Conservation (phyloP, 192 early-diverging fungal species). For the Backusella tarrabulga region DNA sequence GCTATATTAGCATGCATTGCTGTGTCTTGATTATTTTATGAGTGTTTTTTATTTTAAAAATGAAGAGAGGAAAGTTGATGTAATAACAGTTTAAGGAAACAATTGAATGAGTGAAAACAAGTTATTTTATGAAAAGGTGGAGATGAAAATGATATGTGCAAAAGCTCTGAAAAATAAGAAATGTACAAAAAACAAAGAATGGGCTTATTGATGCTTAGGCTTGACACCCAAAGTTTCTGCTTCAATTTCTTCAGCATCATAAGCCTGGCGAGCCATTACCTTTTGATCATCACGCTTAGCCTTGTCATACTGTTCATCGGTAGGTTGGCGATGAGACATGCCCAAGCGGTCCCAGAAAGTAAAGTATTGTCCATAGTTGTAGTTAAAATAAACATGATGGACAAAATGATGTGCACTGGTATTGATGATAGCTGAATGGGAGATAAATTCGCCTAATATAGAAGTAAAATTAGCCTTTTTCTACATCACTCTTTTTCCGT, state of each 20-base stretch:
- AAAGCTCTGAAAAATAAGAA: background rate
- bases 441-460: constrained; percentile 64
- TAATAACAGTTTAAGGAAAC: too few relatives aligned
- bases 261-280: constrained; percentile 64
- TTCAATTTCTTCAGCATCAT: constrained; percentile 58
- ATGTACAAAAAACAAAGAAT: background rate
- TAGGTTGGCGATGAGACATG: constrained; percentile 68
- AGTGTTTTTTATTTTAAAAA: too few relatives aligned
- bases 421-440: constrained; percentile 71
- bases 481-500: background rate
- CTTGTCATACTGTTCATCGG: constrained; percentile 62
- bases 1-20: too few relatives aligned
- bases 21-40: too few relatives aligned
- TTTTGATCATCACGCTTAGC: constrained; percentile 57
- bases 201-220: background rate
- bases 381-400: constrained; percentile 98
- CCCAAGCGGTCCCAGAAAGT: constrained; percentile 89
- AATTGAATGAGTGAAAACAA: too few relatives aligned
- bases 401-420: constrained; percentile 95
- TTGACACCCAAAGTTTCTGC: constrained; percentile 11
- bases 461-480: background rate
- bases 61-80: too few relatives aligned
- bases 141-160: background rate
- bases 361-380: constrained; percentile 99
- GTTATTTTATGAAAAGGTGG: background rate